Base-by-base conservation (phyloP, 2,329 filamentous ascomycete species). In the Xylariaceae sp. region DNA sequence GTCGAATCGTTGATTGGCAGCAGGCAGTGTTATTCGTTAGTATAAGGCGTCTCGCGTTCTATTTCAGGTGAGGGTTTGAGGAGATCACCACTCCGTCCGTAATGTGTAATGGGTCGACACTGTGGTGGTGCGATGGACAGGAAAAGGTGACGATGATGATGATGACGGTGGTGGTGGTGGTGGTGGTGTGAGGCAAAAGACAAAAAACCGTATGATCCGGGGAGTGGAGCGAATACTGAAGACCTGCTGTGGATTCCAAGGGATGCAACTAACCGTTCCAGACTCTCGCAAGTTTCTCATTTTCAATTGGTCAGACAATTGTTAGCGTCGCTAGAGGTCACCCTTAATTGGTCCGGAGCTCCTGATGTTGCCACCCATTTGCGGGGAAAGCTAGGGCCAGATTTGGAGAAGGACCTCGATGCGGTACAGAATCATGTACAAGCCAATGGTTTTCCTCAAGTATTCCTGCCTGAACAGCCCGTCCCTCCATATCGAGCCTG, bases 31-130 rank as follows among this genome's bases (percentile, higher is more conserved):
- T 32, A 27, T 11, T 40, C 23, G 11, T 29, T 7, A 11, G 12
- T 20, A 21, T 19, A 37, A 36, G 22, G 11, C 6, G 29, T 16
- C 20, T 22, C 20, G 49, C 35, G 33, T 22, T 21, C 40, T 45
- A 23, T 47, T 48, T 51, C 45, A 47, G 52, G 50, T 54, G 49
- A 50, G 47, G 34, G 47, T 49, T 50, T 41, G 47, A 53, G 52
- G 49, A 54, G 52, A 45, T 53, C 52, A 54, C 52, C 52, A 54
- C 52, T 54, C 52, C 52, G 50, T 19, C 40, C n/a, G n/a, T n/a
- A n/a, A n/a, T n/a, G n/a, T n/a, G n/a, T n/a, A n/a, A n/a, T n/a
- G n/a, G n/a, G n/a, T n/a, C n/a, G n/a, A n/a, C n/a, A n/a, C 38
- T 41, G 45, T 33, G 22, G 27, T 22, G 40, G 40, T 19, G 27